Evolutionary conservation across 306 rosid species (phyloP), one percentile per base, ranked within the genome.

Genomic region (Bauhinia variegata): DNA sequence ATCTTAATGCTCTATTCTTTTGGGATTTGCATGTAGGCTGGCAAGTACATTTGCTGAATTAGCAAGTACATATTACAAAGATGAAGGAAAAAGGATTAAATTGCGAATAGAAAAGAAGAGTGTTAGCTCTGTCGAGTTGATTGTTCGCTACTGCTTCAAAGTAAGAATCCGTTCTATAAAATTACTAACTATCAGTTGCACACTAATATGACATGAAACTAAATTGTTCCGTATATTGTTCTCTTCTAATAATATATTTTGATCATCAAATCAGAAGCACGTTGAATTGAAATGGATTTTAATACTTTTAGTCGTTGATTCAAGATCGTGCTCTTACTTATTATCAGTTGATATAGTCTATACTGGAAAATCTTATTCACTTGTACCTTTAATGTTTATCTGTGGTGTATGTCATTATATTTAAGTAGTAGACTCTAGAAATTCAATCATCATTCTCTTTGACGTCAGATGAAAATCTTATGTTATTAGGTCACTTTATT

Each of bases 141-240:
- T 80, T 46, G 70, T 88, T 78, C 97, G 99, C 44, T 90, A 83
- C 80, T 93, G 89, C 73, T 93, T 93, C 81, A 88, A 93, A 86
- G 99, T 90, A 82, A 17, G 92, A 56, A 23, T 72, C 48, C 19
- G 2, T 67, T 72, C 18, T 17, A 12, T 11, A 2, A 51, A 50
- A 6, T n/a, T n/a, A n/a, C n/a, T 41, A 46, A 64, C 17, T 58
- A 16, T 33, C 16, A 6, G 31, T 34, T 37, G 6, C 36, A 2
- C 46, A 17, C 18, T 59, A 54, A 53, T 44, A 54, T 53, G 70
- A 44, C 54, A 33, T 50, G 53, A 7, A 53, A 48, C 38, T 37
- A 47, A 28, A 32, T 44, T 60, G 17, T 34, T 46, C 50, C 36
- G 55, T 56, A 15, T 16, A 37, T 54, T 11, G 31, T 59, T 23